Conservation (phyloP, 164 flowering plant genomes). For the Magnolia changhungtana region DNA sequence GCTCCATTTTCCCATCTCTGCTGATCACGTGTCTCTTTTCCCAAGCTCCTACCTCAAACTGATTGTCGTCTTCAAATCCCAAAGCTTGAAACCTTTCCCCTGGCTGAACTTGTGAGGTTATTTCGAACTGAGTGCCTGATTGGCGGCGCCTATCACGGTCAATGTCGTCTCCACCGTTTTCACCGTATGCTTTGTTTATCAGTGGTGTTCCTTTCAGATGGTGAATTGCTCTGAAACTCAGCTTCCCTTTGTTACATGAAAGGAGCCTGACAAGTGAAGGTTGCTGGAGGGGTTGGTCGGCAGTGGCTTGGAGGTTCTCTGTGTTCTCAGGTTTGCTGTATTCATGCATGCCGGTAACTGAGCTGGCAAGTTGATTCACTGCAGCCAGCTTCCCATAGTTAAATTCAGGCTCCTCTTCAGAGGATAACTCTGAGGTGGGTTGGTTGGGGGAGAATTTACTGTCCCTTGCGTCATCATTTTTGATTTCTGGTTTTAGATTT, state of each 20-base stretch:
- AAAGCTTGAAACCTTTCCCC: neutral
- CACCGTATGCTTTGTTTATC: slow-evolving; percentile 8
- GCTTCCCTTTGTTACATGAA: slow-evolving; percentile 36
- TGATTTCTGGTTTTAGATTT: neutral
- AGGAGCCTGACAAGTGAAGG: slow-evolving; percentile 17
- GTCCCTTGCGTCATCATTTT: slow-evolving; percentile 1
- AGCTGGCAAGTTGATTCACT: slow-evolving; percentile 15
- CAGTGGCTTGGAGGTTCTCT: slow-evolving; percentile 10
- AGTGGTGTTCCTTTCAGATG: slow-evolving; percentile 22
- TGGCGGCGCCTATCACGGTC: slow-evolving; percentile 6
- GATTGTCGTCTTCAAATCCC: slow-evolving; percentile 7
- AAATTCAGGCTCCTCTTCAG: slow-evolving; percentile 19
- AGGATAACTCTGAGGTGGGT: slow-evolving; percentile 5
- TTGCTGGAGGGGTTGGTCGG: slow-evolving; percentile 11
- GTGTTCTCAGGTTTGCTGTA: slow-evolving; percentile 1
- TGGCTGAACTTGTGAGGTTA: neutral
- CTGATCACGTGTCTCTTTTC: slow-evolving; percentile 40
- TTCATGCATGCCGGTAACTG: neutral
- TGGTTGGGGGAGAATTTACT: slow-evolving; percentile 10
- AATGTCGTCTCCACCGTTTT: neutral
- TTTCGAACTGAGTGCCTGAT: neutral
- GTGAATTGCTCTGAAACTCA: slow-evolving; percentile 19
- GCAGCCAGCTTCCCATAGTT: slow-evolving; percentile 17
- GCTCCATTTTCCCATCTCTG: slow-evolving; percentile 48
- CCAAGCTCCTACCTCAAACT: slow-evolving; percentile 29